Evolutionary conservation across 2,329 filamentous ascomycete genomes (phyloP), one percentile per base, ranked within the genome.

Genomic region (Paracorniculantispora psalliotae): DNA sequence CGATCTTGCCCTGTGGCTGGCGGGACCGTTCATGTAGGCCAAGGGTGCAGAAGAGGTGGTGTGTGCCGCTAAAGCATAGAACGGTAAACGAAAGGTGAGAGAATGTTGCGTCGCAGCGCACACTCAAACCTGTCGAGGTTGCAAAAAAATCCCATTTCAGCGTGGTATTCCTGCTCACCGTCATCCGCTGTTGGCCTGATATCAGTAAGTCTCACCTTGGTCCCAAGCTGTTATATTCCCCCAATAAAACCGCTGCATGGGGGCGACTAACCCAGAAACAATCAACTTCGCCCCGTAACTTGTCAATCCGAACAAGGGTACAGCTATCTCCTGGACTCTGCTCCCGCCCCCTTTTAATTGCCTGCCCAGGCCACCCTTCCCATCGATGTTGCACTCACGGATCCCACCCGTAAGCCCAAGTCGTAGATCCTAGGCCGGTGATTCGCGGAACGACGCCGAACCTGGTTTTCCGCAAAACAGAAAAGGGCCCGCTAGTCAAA

Each of bases 361-460:
- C 35, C 37, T n/a, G 49, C 35, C 37, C n/a, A n/a, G n/a, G n/a
- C n/a, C n/a, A n/a, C 28, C 23, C 23, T 43, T 43, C 35, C 33
- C 23, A 43, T 43, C 23, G 50, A 43, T 13, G 15, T 53, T 28
- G 50, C 25, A 30, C 23, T 23, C 8, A 53, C 17, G 35, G 50
- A 53, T 53, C 35, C 35, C 25, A 43, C 35, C 35, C 37, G 39
- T 54, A 43, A 44, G 51, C 51, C 51, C 51, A 33, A n/a, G 25
- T n/a, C 25, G 51, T 28, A 23, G 26, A 54, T 54, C 39, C 37
- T 10, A 44, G 51, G 10, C 39, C 51, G 26, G 51, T 54, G 51
- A 54, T 54, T 44, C 51, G 51, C 51, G 51, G 51, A 54, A 44
- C 37, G 9, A 30, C 25, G 10, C 51, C 37, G n/a, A 43, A 30